phyloP scores from a whole-genome alignment of 2,329 filamentous ascomycete genomes.

The Fusarium sp. region DNA sequence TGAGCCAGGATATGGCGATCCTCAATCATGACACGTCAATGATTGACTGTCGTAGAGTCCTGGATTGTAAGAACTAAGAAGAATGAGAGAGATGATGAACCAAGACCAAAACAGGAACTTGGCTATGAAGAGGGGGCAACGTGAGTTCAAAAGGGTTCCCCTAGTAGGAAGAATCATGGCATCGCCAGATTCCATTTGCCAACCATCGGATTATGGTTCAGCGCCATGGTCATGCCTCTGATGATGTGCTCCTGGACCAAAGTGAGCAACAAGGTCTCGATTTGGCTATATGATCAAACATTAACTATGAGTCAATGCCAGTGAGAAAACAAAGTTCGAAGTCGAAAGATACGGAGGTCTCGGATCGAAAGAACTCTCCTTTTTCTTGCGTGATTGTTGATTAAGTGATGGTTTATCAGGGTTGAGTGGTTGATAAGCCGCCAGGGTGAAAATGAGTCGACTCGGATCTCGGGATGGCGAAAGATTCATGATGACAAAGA shows the following conservation, averaged over 20 bases:
- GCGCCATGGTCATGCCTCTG: constrained; percentile 17
- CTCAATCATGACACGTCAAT: background rate
- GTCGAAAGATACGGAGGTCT: background rate
- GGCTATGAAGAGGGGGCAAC: background rate
- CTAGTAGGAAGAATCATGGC: constrained; percentile 1
- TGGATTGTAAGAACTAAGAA: background rate
- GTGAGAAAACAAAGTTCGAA: background rate
- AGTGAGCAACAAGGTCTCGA: constrained; percentile 31
- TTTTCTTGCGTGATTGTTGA: constrained; percentile 5
- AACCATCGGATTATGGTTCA: constrained; percentile 23
- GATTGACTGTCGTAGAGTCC: background rate
- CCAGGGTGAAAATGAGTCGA: constrained; percentile 11
- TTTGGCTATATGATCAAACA: constrained; percentile 14
- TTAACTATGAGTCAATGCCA: background rate
- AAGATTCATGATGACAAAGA: constrained; percentile 21
- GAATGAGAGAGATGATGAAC: background rate
- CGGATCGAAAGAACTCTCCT: background rate
- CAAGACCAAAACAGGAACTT: constrained; percentile 8
- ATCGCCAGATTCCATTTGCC: constrained; percentile 17
- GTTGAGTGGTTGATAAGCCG: constrained; percentile 12
- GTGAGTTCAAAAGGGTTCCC: background rate
- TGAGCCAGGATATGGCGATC: background rate
- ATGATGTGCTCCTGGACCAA: constrained; percentile 38
- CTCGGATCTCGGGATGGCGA: constrained; percentile 36
- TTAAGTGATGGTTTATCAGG: constrained; percentile 1